Evolutionary conservation across 371 early-diverging fungal species (phyloP).

Genomic region (Massospora cicadina): DNA sequence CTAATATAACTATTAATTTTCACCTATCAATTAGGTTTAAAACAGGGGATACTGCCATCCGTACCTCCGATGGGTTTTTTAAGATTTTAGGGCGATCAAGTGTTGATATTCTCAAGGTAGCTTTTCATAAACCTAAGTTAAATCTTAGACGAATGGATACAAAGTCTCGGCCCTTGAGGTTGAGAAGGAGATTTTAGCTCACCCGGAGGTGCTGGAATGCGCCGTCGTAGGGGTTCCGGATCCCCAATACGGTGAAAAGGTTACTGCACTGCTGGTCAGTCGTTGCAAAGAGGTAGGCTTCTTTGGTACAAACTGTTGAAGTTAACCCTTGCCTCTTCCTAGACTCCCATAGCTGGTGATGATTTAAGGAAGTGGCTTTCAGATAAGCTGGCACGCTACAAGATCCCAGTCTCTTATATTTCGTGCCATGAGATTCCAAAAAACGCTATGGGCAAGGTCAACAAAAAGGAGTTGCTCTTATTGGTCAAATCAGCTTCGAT

Average conservation of each 20-base stretch:
- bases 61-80: constrained; percentile 29
- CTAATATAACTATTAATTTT: no score
- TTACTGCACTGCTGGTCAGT: constrained; percentile 43
- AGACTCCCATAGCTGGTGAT: background rate
- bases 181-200: constrained; percentile 55
- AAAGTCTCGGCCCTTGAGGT: constrained; percentile 72
- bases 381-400: constrained; percentile 42
- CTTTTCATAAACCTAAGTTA: background rate
- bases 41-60: constrained; percentile 61
- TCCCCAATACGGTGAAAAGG: constrained; percentile 56
- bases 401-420: constrained; percentile 36
- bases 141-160: constrained; percentile 49
- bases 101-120: constrained; percentile 67
- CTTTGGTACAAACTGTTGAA: background rate
- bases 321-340: background rate
- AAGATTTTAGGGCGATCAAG: constrained; percentile 60
- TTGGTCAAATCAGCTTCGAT: background rate
- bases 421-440: constrained; percentile 41
- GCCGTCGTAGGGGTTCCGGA: constrained; percentile 60
- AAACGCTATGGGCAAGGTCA: constrained; percentile 80
- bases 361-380: background rate
- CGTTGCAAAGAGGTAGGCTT: constrained; percentile 9
- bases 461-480: constrained; percentile 35
- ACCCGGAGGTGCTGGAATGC: constrained; percentile 36
- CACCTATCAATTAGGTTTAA: constrained; percentile 27